A percentile compares a stretch with the other conserved stretches of the same genome.
These are phyloP conservation scores for Thielaviopsis ethacetica DNA, from an alignment of 2,329 filamentous ascomycete species.

Conservation along the genomic window DNA sequence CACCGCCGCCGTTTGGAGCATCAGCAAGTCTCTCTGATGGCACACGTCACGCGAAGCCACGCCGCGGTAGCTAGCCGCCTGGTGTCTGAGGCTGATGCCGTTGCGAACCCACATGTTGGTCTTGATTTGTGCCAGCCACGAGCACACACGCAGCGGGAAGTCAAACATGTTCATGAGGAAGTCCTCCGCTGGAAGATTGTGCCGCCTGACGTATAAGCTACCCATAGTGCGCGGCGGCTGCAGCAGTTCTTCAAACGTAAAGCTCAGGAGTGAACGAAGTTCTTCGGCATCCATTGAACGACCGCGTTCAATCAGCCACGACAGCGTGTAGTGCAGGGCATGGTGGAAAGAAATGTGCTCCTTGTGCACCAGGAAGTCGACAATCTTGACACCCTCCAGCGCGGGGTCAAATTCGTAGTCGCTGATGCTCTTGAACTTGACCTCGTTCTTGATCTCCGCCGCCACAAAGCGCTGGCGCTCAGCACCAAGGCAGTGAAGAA, in stretches of 20 bases:
- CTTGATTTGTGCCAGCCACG: conserved; percentile 96
- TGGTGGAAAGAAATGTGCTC: conserved; percentile 96
- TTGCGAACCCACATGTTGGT: conserved; percentile 98
- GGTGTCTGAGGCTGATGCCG: conserved; percentile 85
- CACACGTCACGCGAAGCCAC: conserved; percentile 81
- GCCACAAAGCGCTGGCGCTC: conserved; percentile 74
- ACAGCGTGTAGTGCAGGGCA: conserved; percentile 86
- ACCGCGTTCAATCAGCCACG: conserved; percentile 85
- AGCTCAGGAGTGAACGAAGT: conserved; percentile 52
- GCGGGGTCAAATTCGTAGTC: conserved; percentile 66
- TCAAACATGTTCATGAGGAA: conserved; percentile 80
- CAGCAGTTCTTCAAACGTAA: conserved; percentile 54
- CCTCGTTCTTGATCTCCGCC: conserved; percentile 73
- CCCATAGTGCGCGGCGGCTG: conserved; percentile 46
- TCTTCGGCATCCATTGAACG: conserved; percentile 55
- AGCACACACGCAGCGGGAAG: conserved; percentile 81
- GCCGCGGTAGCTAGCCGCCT: conserved; percentile 84
- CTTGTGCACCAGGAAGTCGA: conserved; percentile 76
- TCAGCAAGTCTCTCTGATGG: conserved; percentile 86
- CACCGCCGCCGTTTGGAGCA: conserved; percentile 80
- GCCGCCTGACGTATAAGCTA: conserved; percentile 36
- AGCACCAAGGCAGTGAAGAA: conserved; percentile 76
- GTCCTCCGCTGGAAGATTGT: conserved; percentile 49
- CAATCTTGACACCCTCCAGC: conserved; percentile 45
- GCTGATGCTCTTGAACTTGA: conserved; percentile 61